Conservation (phyloP, 2,329 filamentous ascomycete genomes). For the Monilinia laxa region DNA sequence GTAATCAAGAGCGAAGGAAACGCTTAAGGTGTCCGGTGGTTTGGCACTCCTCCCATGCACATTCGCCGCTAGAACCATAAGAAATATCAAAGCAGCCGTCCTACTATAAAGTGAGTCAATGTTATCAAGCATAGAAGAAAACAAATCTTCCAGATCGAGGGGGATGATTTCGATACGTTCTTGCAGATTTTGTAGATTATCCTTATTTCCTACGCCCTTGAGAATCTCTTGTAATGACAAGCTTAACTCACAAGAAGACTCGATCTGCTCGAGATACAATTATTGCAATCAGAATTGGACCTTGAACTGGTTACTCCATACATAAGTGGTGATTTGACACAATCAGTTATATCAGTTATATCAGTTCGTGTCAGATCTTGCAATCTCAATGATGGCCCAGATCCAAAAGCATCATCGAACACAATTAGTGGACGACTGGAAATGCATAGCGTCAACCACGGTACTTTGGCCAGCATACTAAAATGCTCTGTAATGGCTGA, state of each 20-base stretch:
- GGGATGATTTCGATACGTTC: slow-evolving; percentile 29
- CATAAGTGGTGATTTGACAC: slow-evolving; percentile 10
- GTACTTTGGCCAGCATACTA: not conserved
- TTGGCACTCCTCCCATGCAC: not conserved
- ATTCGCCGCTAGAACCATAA: not conserved
- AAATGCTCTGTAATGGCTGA: slow-evolving; percentile 20
- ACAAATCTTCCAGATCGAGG: slow-evolving; percentile 30
- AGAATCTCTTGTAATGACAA: slow-evolving; percentile 25
- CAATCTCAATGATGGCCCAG: slow-evolving; percentile 2
- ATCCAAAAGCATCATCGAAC: slow-evolving; percentile 22
- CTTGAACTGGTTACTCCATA: not conserved
- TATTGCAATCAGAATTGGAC: not conserved
- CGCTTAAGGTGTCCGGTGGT: not conserved
- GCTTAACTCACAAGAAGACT: slow-evolving; percentile 26
- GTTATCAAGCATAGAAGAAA: slow-evolving; percentile 29
- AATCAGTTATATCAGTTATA: slow-evolving; percentile 20
- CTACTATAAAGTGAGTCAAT: slow-evolving; percentile 27
- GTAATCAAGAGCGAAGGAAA: slow-evolving; percentile 9
- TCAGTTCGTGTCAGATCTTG: slow-evolving; percentile 22
- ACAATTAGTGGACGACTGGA: slow-evolving; percentile 22
- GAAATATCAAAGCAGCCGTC: not conserved
- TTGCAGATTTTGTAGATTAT: slow-evolving; percentile 29
- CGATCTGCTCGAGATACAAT: slow-evolving; percentile 23
- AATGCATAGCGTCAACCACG: slow-evolving; percentile 23
- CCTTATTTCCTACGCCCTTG: slow-evolving; percentile 24